These are phyloP conservation scores for Chaetomiaceae sp. DNA, from an alignment of 2,329 filamentous ascomycete species.

Conservation along the genomic window DNA sequence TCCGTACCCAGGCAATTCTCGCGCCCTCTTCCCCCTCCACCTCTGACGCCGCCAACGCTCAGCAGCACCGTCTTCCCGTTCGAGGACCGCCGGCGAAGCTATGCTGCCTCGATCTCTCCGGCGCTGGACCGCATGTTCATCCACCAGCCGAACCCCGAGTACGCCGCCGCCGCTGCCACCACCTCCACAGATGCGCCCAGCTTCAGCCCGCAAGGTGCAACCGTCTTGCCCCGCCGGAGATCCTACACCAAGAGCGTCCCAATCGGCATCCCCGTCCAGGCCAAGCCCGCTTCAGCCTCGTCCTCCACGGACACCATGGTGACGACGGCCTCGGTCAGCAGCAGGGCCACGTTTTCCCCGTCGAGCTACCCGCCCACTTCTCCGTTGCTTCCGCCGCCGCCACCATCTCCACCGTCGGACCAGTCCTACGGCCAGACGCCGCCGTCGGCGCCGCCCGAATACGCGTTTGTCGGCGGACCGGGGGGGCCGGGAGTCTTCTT, in stretches of 20 bases:
- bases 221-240: slow-evolving; percentile 13
- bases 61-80: slow-evolving; percentile 39
- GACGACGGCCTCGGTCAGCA: background rate
- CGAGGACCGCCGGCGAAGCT: slow-evolving; percentile 33
- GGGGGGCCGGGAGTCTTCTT: slow-evolving; percentile 18
- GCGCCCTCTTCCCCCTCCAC: slow-evolving; percentile 38
- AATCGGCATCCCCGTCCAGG: slow-evolving; percentile 20
- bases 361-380: slow-evolving; percentile 46
- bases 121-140: slow-evolving; percentile 38
- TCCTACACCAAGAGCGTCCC: slow-evolving; percentile 23
- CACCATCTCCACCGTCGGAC: slow-evolving; percentile 42
- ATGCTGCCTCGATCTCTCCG: slow-evolving; percentile 29
- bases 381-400: slow-evolving; percentile 43
- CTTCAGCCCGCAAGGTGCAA: slow-evolving; percentile 16
- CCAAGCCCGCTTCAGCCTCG: slow-evolving; percentile 9
- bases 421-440: slow-evolving; percentile 17
- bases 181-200: slow-evolving; percentile 22
- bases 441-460: slow-evolving; percentile 19
- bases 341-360: slow-evolving; percentile 33
- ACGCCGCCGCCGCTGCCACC: slow-evolving; percentile 33
- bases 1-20: slow-evolving; percentile 15
- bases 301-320: slow-evolving; percentile 12
- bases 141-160: slow-evolving; percentile 44
- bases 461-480: slow-evolving; percentile 26
- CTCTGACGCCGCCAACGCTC: slow-evolving; percentile 43